Base-by-base conservation (phyloP, 2,329 filamentous ascomycete genomes). In the Phialophora chinensis region DNA sequence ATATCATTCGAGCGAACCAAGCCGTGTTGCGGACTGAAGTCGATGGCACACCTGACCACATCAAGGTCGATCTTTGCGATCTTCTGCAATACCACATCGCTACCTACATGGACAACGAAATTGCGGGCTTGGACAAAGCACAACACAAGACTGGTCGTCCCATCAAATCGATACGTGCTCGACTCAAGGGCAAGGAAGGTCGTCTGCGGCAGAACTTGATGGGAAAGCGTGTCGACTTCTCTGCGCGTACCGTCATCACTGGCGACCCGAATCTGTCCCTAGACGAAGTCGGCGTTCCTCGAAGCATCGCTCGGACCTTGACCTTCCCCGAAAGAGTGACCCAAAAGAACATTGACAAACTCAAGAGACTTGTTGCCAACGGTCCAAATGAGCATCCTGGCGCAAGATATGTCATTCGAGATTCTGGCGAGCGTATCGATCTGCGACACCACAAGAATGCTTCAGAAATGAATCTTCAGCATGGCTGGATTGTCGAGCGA, bases 51-150 rank as follows among this genome's bases (percentile, higher is more conserved):
- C 93, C 95, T 0, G 89, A 91, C 70, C 95, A 99, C 79, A 92
- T 98, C 72, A 88, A 93, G 17, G 87, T 89, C 66, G 95, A 99
- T 74, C 98, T 97, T 66, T 92, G 97, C 79, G 88, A 90, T 70
- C 83, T 99, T 35, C 84, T 99, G 44, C 96, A 99, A 77, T 99
- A 97, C 76, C 96, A 99, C 75, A 93, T 99, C 67, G 96, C 96
- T 52, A 99, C 96, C 0, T 96, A 97, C 80, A 99, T 99, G 96
- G 95, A 99, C 80, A 99, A 99, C 75, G 94, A 99, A 77, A 97
- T 98, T 79, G 95, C 96, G 70, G 93, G 94, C 58, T 90, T 96
- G 73, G 95, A 95, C 2, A 93, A 95, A 73, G 94, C 95, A 2
- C 84, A 98, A 75, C 96, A 99, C 76, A 99, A 99, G 84, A 97